These are phyloP conservation scores for Lactarius psammicola DNA, from an alignment of 768 basidiomycete species.

Conservation along the genomic window DNA sequence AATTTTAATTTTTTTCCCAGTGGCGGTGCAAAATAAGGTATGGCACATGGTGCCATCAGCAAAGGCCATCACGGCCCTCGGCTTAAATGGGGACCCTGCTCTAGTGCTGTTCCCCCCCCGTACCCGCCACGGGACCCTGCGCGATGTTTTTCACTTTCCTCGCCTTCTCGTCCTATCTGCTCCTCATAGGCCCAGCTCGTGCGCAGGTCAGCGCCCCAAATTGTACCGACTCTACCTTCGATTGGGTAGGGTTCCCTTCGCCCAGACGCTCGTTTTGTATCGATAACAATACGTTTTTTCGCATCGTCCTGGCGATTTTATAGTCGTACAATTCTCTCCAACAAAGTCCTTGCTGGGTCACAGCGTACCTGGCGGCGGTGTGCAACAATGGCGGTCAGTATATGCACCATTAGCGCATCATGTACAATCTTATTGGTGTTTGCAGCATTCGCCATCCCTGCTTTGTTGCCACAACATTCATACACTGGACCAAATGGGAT, in stretches of 20 bases:
- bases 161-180: neutral
- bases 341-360: constrained; percentile 19
- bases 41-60: neutral
- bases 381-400: constrained; percentile 24
- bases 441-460: constrained; percentile 10
- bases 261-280: neutral
- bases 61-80: neutral
- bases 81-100: neutral
- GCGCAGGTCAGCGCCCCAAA: constrained; percentile 9
- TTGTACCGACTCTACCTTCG: neutral
- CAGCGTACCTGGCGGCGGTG: neutral
- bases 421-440: neutral
- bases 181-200: neutral
- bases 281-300: neutral
- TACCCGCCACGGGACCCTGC: neutral
- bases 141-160: constrained; percentile 2
- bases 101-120: neutral
- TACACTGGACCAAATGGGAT: constrained; percentile 16
- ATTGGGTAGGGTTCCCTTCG: constrained; percentile 21
- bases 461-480: constrained; percentile 4
- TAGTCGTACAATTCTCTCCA: constrained; percentile 22
- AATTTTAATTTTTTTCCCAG: neutral
- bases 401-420: neutral
- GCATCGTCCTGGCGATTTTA: neutral
- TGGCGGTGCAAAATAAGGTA: neutral